Base-by-base conservation (phyloP, 2,329 filamentous ascomycete genomes). In the Fusarium succisae region DNA sequence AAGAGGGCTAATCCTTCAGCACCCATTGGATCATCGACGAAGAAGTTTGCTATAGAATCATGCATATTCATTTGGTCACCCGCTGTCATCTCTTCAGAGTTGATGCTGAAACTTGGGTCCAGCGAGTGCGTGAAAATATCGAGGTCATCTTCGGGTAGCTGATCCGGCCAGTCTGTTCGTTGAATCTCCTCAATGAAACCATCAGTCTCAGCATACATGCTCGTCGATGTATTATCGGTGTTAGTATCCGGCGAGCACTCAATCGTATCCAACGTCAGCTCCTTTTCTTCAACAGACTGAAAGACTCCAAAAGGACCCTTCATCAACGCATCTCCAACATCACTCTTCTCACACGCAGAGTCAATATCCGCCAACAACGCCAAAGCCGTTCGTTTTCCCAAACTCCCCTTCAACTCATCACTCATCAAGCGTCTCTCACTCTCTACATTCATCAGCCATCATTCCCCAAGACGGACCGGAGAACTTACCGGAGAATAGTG, bases 401-500 rank as follows among this genome's bases (percentile, higher is more conserved):
- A 74, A 39, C 78, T 82, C 12, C 77, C 77, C 3, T 80, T 77
- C 12, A 85, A 72, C 72, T 81, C 76, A n/a, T 50, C 62, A 22
- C 73, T 77, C 76, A 78, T 78, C 32, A 78, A 20, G 4, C 56
- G 67, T 4, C 76, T 75, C 13, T 78, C 63, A 15, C 45, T 51
- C 55, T 78, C 76, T 78, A 9, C n/a, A 18, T 18, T 72, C 32
- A 72, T 65, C 41, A 37, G 44, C 9, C 12, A 28, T 18, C 32
- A 17, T 2, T 24, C 24, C 9, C 26, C 17, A 9, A n/a, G 3
- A 9, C 8, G 9, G 4, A 2, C 13, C 32, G 58, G 66, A 24
- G 28, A 5, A 66, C 70, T 81, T 30, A 72, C 76, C 83, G n/a
- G 83, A 83, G 67, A 85, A 84, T 24, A 86, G 77, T 41, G 84